Evolutionary conservation across 495 filamentous ascomycete species (phyloP), one percentile per base, ranked within the genome.

Genomic region (Bathelium albidoporum): DNA sequence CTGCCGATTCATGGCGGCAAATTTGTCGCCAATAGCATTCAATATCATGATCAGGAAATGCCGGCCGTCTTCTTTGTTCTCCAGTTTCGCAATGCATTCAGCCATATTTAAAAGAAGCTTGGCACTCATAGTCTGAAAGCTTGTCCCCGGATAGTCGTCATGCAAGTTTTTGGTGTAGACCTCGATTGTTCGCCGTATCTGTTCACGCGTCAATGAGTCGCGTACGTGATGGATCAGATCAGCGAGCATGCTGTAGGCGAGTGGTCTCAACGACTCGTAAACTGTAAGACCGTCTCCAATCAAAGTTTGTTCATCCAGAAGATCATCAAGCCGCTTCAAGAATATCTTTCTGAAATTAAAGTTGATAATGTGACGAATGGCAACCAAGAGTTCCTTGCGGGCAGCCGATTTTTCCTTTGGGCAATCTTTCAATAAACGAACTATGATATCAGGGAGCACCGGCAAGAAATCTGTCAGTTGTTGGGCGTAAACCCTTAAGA

Each of bases 61-160:
- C 18, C 95, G 86, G 32, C 92, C 94, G 72, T 97, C 92, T 28
- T 85, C 83, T 74, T 97, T 97, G 69, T 96, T 87, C 18, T 85
- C 86, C 61, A 99, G 80, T 71, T 88, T 90, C 0, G 93, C 90
- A 67, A 99, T 99, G 73, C 88, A 92, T 69, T 97, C 95, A 0
- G 94, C 94, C 89, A 99, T 89, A 73, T 99, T 99, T 59, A 99
- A 76, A 2, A 99, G 78, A 2, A 99, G 79, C 73, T 97, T 99
- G 2, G 95, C 95, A 70, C 94, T 97, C 95, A 99, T 99, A 0
- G 95, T 99, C 73, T 99, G 95, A 72, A 97, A 99, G 73, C 94
- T 97, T 3, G 95, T 97, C 16, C 95, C 95, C 1, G 95, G 95
- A 68, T 96, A 95, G 65, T 89, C 89, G 72, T 97, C 95, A 67